Evolutionary conservation across 2,329 filamentous ascomycete genomes (phyloP).

Genomic region (Epicoccum sorghinum): DNA sequence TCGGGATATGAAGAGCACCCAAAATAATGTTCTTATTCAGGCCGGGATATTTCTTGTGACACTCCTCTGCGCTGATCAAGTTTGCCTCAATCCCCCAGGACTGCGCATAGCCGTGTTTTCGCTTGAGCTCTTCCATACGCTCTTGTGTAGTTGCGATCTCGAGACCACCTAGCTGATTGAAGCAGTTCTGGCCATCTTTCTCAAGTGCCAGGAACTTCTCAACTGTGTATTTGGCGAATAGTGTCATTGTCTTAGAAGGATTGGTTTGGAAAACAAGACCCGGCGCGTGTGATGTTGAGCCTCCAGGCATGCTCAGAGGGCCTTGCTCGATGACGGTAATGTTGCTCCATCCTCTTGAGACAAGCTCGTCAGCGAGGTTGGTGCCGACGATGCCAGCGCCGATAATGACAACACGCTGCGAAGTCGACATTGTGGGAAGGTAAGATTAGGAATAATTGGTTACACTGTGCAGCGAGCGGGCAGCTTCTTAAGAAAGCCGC

Average conservation of each 20-base stretch:
- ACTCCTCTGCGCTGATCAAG: constrained; percentile 60
- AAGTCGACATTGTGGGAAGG: constrained; percentile 29
- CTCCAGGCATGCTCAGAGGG: constrained; percentile 66
- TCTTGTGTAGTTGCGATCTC: constrained; percentile 67
- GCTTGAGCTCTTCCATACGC: constrained; percentile 65
- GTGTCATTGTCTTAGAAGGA: constrained; percentile 62
- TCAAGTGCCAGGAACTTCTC: constrained; percentile 63
- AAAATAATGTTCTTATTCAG: constrained; percentile 61
- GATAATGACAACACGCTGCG: constrained; percentile 51
- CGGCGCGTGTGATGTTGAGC: constrained; percentile 69
- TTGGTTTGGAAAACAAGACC: constrained; percentile 70
- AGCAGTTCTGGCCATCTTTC: constrained; percentile 54
- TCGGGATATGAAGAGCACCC: constrained; percentile 66
- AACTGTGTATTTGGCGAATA: constrained; percentile 66
- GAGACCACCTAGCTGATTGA: constrained; percentile 68
- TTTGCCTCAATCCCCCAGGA: constrained; percentile 66
- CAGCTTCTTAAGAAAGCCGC: constrained; percentile 9
- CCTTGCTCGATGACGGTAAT: constrained; percentile 71
- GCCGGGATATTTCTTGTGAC: constrained; percentile 60
- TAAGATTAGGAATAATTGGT: constrained; percentile 3
- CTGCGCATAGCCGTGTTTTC: constrained; percentile 65
- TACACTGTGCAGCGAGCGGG: background rate
- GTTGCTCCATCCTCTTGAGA: constrained; percentile 65
- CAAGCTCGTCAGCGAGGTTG: constrained; percentile 69
- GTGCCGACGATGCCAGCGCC: constrained; percentile 69